Base-by-base conservation (phyloP, 345 rosid species). In the Dovyalis caffra region DNA sequence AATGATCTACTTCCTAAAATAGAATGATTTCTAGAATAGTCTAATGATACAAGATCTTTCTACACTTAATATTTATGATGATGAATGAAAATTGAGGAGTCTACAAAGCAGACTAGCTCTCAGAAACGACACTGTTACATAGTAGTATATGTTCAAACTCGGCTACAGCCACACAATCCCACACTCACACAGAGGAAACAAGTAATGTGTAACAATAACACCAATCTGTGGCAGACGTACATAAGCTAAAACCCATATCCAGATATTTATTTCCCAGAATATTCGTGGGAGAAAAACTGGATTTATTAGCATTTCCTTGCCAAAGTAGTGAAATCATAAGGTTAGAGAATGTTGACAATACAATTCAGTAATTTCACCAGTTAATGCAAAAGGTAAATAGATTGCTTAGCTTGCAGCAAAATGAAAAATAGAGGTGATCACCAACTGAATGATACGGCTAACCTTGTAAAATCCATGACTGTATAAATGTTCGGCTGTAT, bases 401-500 rank as follows among this genome's bases (percentile, higher is more conserved):
- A 43, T 12, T 43, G 15, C 34, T 1, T 12, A 23, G 16, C 53
- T 2, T 49, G 34, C 37, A 53, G 51, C 31, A 51, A 66, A 53
- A 15, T 20, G 5, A 69, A 35, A 32, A 47, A 38, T 2, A 67
- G 18, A 49, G 3, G 33, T 28, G 28, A 77, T 58, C 2, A 18
- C 28, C 28, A 71, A 66, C 68, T 66, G 35, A 72, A 78, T 70
- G 79, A 69, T 20, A 32, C 43, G 70, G 29, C 63, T 66, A 76
- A 90, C 98, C 99, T 89, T 93, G 99, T 77, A 93, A 49, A 67
- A 95, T 91, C 97, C 99, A 93, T 26, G 99, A 91, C 73, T 95
- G 97, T 76, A 91, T 87, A 16, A 80, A 79, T 2, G 92, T 81
- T 72, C 98, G 91, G 76, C 98, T 95, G 75, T 93, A 89, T 68